Evolutionary conservation across 1,139 yeast genomes (phyloP).

Genomic region (Hanseniaspora uvarum): DNA sequence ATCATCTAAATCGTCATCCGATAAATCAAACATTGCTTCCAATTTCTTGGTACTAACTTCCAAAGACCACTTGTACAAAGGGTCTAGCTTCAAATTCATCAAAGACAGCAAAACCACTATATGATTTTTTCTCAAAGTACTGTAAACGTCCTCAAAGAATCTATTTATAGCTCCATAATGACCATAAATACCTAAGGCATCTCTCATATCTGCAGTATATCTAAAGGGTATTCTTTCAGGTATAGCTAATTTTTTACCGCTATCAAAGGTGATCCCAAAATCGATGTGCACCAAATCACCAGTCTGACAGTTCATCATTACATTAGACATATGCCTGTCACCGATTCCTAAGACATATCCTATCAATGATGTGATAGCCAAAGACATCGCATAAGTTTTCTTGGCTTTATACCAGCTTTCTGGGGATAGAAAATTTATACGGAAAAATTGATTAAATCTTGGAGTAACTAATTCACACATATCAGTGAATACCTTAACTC

Average conservation of each 20-base stretch:
- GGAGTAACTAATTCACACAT: slow-evolving; percentile 53
- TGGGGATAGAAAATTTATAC: slow-evolving; percentile 54
- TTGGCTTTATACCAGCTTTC: slow-evolving; percentile 65
- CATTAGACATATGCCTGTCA: slow-evolving; percentile 87
- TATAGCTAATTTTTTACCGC: slow-evolving; percentile 68
- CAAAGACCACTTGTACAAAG: slow-evolving; percentile 79
- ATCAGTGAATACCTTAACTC: slow-evolving; percentile 43
- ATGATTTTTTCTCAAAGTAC: slow-evolving; percentile 54
- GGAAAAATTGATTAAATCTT: slow-evolving; percentile 58
- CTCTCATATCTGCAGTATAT: slow-evolving; percentile 78
- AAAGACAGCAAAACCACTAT: slow-evolving; percentile 70
- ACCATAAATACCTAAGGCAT: slow-evolving; percentile 83
- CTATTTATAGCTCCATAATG: slow-evolving; percentile 63
- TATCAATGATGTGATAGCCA: slow-evolving; percentile 76
- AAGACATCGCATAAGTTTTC: slow-evolving; percentile 59
- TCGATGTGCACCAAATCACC: slow-evolving; percentile 97
- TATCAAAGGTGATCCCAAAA: slow-evolving; percentile 91
- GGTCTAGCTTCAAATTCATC: slow-evolving; percentile 85
- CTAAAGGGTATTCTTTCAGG: slow-evolving; percentile 95
- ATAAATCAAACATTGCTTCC: neutral
- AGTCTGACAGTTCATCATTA: slow-evolving; percentile 59
- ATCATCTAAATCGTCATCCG: neutral
- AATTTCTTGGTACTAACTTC: slow-evolving; percentile 33
- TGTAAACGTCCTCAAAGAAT: slow-evolving; percentile 64
- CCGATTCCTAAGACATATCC: slow-evolving; percentile 88